Base-by-base conservation (phyloP, 2,329 filamentous ascomycete genomes). In the Onygenales sp. region DNA sequence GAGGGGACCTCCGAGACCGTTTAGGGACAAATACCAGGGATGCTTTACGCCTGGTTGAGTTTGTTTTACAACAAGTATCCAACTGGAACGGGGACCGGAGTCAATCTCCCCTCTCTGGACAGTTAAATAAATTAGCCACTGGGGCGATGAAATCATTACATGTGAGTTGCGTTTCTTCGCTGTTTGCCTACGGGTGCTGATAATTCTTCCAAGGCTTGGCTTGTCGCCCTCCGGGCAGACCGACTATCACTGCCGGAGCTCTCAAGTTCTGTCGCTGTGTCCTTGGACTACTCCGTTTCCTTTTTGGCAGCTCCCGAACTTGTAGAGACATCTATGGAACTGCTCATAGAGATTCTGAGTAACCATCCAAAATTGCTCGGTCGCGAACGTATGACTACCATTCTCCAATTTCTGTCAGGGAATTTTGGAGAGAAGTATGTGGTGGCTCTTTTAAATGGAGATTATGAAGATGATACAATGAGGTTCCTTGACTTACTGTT, bases 401-500 rank as follows among this genome's bases (percentile, higher is more conserved):
- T 67, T 17, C 49, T 70, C 21, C 62, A 66, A 4, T 70, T 67
- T 50, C 61, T 71, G 32, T 61, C 67, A 21, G 64, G 67, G 9
- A 58, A 68, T 44, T 56, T 61, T 37, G 69, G 69, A 4, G 62
- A 66, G 34, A 54, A 61, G 8, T 66, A 68, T 49, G 61, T 69
- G 17, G 46, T 63, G 21, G 62, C 63, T 5, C 58, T 72, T 4
- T 58, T 67, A 27, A 63, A 68, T 13, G 67, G 65, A 8, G 64
- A 70, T 43, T 69, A 66, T 47, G 70, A 67, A 27, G 58, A 64
- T 8, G 70, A 72, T 4, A 63, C 65, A 33, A 68, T 71, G 64
- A 61, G 65, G 7, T 72, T 70, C 49, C 56, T 73, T 52, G 70
- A 73, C 32, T 67, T 73, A 17, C 53, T 73, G 7, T 58, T 72